Percentiles rank a stretch among this genome's conserved stretches.
Evolutionary conservation across 164 flowering plant species (phyloP).

Genomic region (Litsea cubeba): DNA sequence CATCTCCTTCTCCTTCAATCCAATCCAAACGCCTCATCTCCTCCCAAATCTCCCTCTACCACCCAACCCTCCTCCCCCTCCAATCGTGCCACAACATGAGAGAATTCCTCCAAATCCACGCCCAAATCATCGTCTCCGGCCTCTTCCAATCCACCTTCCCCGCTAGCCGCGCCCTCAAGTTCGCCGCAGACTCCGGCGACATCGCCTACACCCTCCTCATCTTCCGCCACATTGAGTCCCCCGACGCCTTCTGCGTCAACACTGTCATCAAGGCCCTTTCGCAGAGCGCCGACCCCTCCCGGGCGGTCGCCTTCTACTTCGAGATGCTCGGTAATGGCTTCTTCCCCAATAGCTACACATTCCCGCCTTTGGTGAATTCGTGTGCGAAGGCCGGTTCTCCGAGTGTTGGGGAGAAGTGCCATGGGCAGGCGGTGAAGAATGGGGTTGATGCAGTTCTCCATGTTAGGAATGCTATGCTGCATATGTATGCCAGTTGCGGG

Average conservation of each 20-base stretch:
- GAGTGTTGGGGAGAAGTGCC: slow-evolving; percentile 40
- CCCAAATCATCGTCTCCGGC: slow-evolving; percentile 46
- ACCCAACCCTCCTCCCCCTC: slow-evolving; percentile 19
- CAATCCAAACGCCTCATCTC: background rate
- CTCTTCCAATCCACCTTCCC: slow-evolving; percentile 35
- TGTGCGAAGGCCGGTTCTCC: slow-evolving; percentile 31
- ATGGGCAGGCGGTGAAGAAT: slow-evolving; percentile 53
- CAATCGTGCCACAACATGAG: slow-evolving; percentile 24
- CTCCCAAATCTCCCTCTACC: slow-evolving; percentile 2
- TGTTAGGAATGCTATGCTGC: slow-evolving; percentile 56
- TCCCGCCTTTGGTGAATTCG: slow-evolving; percentile 40
- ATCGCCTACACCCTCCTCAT: slow-evolving; percentile 34
- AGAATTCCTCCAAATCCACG: slow-evolving; percentile 52
- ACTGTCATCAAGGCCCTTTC: slow-evolving; percentile 47
- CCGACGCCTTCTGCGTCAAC: slow-evolving; percentile 46
- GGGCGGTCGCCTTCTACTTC: slow-evolving; percentile 42
- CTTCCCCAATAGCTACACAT: slow-evolving; percentile 48
- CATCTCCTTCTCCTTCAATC: background rate
- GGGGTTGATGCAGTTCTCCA: slow-evolving; percentile 44
- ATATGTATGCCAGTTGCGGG: slow-evolving; percentile 52
- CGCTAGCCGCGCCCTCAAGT: slow-evolving; percentile 38
- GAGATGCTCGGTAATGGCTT: slow-evolving; percentile 40
- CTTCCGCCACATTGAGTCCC: slow-evolving; percentile 29
- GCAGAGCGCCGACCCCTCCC: slow-evolving; percentile 21
- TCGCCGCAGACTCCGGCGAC: slow-evolving; percentile 30